Base-by-base conservation (phyloP, 768 basidiomycete species). In the Suillus ampliporus region DNA sequence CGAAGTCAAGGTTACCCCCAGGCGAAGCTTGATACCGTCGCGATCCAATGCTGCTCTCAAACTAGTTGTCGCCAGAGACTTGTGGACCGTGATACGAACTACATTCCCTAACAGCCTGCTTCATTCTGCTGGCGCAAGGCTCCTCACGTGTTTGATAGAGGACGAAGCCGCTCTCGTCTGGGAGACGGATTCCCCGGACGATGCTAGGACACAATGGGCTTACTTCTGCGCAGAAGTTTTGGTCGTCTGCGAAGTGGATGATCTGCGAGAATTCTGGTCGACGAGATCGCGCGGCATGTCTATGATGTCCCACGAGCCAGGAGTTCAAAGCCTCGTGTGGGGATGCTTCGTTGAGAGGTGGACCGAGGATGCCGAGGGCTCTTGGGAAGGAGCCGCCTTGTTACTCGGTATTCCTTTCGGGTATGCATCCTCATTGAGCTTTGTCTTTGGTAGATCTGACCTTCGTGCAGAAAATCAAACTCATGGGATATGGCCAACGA, bases 341-440 rank as follows among this genome's bases (percentile, higher is more conserved):
- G 74, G 77, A 34, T 74, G 74, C 26, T 87, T 87, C 66, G 76
- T 82, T 23, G 79, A 84, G 60, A 78, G 78, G 21, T 93, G 91
- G 90, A 76, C 71, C 58, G 76, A 77, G 15, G 78, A 81, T 54
- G 67, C 66, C 3, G 77, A 79, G 17, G 79, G 78, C 1, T 75
- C 71, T 21, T 91, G 86, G 86, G 85, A 88, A 63, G 81, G 82
- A 15, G 82, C 82, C 21, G 73, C 83, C 17, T 70, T 83, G 23
- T 72, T 84, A 19, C 78, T 91, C 26, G 81, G 81, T 34, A 78
- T 86, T 57, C 91, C 91, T 7, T 93, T 92, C 67, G 75, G 78
- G 87, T 87, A 70, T 72, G 84, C 81, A 23, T 58, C 57, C 54
- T 68, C 63, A 67, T 60, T 13, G n/a, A 56, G 5, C 35, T 61